phyloP scores from a whole-genome alignment of 2,329 filamentous ascomycete genomes.

The Diaporthe humulicola region DNA sequence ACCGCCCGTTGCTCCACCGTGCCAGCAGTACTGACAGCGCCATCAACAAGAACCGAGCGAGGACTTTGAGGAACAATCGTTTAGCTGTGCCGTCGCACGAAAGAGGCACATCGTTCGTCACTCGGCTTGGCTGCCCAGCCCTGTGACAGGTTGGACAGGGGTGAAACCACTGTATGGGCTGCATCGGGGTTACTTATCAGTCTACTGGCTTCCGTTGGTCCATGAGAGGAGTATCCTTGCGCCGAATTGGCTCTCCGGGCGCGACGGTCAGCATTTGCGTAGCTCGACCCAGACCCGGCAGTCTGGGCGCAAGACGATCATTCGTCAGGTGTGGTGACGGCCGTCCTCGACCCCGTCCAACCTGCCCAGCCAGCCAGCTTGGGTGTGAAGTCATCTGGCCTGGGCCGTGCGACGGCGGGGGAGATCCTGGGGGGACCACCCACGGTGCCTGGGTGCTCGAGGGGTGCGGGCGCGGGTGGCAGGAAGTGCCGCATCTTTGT shows the following conservation, averaged over 20 bases:
- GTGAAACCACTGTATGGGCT: slow-evolving; percentile 1
- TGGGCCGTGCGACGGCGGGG: slow-evolving; percentile 21
- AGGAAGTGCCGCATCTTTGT: slow-evolving; percentile 21
- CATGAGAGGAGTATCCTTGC: slow-evolving; percentile 28
- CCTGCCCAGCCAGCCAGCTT: slow-evolving; percentile 8
- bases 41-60: slow-evolving; percentile 4
- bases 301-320: slow-evolving; percentile 33
- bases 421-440: slow-evolving; percentile 18
- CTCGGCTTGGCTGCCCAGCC: slow-evolving; percentile 26
- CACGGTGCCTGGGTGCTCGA: neutral
- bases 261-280: slow-evolving; percentile 6
- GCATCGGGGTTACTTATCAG: slow-evolving; percentile 10
- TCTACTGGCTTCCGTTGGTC: slow-evolving; percentile 33
- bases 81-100: slow-evolving; percentile 6
- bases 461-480: slow-evolving; percentile 27
- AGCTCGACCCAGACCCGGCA: slow-evolving; percentile 31
- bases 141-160: slow-evolving; percentile 28
- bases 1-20: neutral
- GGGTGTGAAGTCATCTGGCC: slow-evolving; percentile 11
- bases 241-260: slow-evolving; percentile 2
- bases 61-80: neutral
- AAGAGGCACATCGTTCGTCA: neutral
- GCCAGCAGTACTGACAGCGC: neutral
- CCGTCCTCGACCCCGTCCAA: slow-evolving; percentile 3
- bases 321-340: neutral